A percentile compares a stretch with the other conserved stretches of the same genome.
phyloP scores from a whole-genome alignment of 78 protist genomes.

The Thecamonas trahens region DNA sequence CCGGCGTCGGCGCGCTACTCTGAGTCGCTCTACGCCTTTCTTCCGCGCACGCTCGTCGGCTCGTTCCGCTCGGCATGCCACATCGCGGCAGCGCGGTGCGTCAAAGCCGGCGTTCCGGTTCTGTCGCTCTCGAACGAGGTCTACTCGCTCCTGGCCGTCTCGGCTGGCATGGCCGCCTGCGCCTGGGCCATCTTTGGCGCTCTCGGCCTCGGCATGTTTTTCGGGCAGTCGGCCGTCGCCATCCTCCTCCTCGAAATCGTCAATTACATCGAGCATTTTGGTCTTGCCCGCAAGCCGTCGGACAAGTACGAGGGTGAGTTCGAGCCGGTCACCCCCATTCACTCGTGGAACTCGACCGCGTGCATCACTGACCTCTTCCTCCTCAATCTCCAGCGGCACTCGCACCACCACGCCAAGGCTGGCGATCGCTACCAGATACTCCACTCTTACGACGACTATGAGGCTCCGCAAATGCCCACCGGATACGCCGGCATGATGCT shows the following conservation, averaged over 20 bases:
- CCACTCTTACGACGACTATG: not conserved
- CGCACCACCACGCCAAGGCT: constrained; percentile 25
- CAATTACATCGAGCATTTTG: constrained; percentile 30
- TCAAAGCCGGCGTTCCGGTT: not conserved
- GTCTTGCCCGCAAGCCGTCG: constrained; percentile 2
- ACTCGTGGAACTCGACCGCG: constrained; percentile 26
- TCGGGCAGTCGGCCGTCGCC: not conserved
- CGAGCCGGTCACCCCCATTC: constrained; percentile 21
- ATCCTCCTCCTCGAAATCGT: constrained; percentile 25
- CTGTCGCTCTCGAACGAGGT: not conserved
- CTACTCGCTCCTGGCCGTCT: no score
- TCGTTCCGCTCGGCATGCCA: not conserved
- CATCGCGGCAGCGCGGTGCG: not conserved
- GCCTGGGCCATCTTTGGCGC: not conserved
- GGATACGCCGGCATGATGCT: constrained; percentile 19
- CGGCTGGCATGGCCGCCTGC: not conserved
- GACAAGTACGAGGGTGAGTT: not conserved
- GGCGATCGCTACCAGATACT: constrained; percentile 17
- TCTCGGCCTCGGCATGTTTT: not conserved
- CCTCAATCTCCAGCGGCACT: constrained; percentile 26
- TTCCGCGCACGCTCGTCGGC: constrained; percentile 11
- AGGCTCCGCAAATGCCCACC: constrained; percentile 10
- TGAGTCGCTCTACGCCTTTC: constrained; percentile 17
- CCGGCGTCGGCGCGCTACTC: constrained; percentile 23
- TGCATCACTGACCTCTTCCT: constrained; percentile 13